Conservation (phyloP, 768 basidiomycete species). For the Termitomyces titanicus region DNA sequence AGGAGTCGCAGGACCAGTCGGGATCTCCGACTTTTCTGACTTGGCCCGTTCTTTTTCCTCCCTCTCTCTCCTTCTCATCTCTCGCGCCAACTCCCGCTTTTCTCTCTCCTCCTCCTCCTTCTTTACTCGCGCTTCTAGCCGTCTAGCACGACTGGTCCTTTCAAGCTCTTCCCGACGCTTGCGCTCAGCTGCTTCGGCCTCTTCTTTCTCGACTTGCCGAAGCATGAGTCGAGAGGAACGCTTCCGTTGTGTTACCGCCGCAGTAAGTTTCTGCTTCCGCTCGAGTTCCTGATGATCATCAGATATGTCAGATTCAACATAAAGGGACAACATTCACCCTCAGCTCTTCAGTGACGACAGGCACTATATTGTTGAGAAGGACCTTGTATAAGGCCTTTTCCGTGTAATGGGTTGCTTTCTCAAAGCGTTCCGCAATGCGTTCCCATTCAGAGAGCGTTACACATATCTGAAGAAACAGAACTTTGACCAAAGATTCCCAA, state of each 20-base stretch:
- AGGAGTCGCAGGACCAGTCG: conserved; percentile 7
- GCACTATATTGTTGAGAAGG: conserved; percentile 64
- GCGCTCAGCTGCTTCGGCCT: conserved; percentile 56
- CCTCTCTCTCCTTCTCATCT: conserved; percentile 46
- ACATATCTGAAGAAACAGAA: conserved; percentile 55
- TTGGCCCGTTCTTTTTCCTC: conserved; percentile 41
- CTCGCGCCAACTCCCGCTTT: conserved; percentile 56
- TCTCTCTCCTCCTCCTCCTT: conserved; percentile 55
- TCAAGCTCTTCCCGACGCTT: conserved; percentile 65
- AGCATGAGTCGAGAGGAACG: conserved; percentile 86
- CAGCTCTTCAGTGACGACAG: conserved; percentile 64
- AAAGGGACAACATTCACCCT: conserved; percentile 39
- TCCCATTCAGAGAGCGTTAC: conserved; percentile 86
- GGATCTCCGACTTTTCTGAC: conserved; percentile 24
- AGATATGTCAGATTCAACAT: conserved; percentile 1
- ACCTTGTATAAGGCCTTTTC: conserved; percentile 78
- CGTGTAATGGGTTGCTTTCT: conserved; percentile 69
- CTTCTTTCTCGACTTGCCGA: conserved; percentile 77
- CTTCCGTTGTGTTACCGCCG: conserved; percentile 81
- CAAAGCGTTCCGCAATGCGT: conserved; percentile 69
- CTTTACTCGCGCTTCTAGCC: conserved; percentile 52
- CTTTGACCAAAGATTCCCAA: neutral
- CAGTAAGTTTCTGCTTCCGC: conserved; percentile 59
- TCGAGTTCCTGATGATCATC: conserved; percentile 50
- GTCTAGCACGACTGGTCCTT: conserved; percentile 58